Conservation (phyloP, 2,329 filamentous ascomycete species). For the Colletotrichum sp. region DNA sequence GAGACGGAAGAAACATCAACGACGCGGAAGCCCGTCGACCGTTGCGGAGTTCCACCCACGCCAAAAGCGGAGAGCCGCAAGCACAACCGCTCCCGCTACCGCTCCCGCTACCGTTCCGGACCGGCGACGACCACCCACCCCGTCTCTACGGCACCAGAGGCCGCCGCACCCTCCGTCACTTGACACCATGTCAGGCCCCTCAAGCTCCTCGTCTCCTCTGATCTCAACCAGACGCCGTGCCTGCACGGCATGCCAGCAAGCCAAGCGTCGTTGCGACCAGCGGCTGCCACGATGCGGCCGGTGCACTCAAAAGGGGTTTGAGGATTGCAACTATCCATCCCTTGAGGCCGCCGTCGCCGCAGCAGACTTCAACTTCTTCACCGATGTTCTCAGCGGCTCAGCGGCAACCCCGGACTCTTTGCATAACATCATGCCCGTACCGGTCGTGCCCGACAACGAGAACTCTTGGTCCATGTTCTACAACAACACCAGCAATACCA, state of each 20-base stretch:
- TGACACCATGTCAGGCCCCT: slow-evolving; percentile 18
- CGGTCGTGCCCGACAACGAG: slow-evolving; percentile 9
- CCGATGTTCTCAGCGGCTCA: slow-evolving; percentile 22
- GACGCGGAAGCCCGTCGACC: slow-evolving; percentile 16
- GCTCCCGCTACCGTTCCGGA: not conserved
- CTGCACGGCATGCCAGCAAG: slow-evolving; percentile 36
- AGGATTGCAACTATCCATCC: slow-evolving; percentile 26
- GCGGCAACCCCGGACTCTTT: slow-evolving; percentile 10
- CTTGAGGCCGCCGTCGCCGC: slow-evolving; percentile 22
- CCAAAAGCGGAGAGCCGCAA: slow-evolving; percentile 19
- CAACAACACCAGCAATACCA: not conserved
- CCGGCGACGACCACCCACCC: slow-evolving; percentile 1
- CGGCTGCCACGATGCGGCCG: slow-evolving; percentile 33
- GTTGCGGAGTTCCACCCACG: slow-evolving; percentile 23
- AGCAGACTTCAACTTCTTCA: slow-evolving; percentile 29
- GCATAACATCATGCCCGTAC: slow-evolving; percentile 12
- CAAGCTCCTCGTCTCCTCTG: slow-evolving; percentile 17
- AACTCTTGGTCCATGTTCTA: slow-evolving; percentile 20
- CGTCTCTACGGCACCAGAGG: not conserved
- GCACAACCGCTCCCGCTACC: not conserved
- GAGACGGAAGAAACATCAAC: not conserved
- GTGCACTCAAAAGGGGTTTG: slow-evolving; percentile 29
- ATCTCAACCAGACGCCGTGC: slow-evolving; percentile 31
- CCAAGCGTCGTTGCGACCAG: slow-evolving; percentile 42
- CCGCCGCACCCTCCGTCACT: not conserved